Percentiles rank a stretch among this genome's conserved stretches.
phyloP scores from a whole-genome alignment of 2,329 filamentous ascomycete species.

The Setomelanomma holmii region DNA sequence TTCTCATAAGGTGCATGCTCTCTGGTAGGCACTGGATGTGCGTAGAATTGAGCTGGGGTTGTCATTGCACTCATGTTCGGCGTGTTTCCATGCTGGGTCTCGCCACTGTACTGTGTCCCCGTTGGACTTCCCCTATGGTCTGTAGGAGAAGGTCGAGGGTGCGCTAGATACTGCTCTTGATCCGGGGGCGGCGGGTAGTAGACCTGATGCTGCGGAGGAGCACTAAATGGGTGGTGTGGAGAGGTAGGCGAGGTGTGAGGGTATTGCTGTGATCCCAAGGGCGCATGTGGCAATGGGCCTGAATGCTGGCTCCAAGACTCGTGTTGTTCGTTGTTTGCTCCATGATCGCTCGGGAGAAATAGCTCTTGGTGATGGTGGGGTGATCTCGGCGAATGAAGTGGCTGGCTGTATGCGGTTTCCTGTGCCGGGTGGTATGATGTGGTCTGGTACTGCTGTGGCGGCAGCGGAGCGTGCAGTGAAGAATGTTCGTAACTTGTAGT shows the following conservation, averaged over 20 bases:
- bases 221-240: not conserved
- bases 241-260: not conserved
- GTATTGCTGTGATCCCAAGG: not conserved
- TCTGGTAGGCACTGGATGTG: not conserved
- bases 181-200: constrained; percentile 6
- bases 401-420: not conserved
- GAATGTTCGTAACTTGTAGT: constrained; percentile 27
- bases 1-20: not conserved
- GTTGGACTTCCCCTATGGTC: not conserved
- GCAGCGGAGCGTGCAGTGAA: constrained; percentile 16
- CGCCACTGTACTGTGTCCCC: not conserved
- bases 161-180: not conserved
- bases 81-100: not conserved
- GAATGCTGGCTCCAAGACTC: not conserved
- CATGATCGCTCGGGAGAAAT: not conserved
- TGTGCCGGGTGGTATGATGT: not conserved
- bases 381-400: not conserved
- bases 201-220: not conserved
- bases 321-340: not conserved
- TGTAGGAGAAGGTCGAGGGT: not conserved
- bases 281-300: not conserved
- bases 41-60: constrained; percentile 2
- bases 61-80: not conserved
- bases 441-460: not conserved
- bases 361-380: not conserved